Evolutionary conservation across 805 yeast species (phyloP), one percentile per base, ranked within the genome.

Genomic region (Gaillardinia entomophila): DNA sequence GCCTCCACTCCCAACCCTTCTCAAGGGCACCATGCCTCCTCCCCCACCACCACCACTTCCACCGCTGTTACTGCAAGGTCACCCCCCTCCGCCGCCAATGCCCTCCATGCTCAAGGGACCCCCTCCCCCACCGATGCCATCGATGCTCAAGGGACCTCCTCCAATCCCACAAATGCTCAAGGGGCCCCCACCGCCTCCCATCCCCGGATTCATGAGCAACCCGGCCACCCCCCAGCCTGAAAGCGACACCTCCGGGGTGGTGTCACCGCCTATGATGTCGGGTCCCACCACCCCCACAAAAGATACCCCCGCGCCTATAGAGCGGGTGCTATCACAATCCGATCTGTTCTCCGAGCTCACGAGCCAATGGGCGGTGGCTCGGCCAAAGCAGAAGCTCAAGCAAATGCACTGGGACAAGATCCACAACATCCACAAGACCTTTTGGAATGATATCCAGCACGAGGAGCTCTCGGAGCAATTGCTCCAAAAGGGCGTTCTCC

Each of bases 331-430:
- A 19, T 19, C 22, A 10, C 6, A 19, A 6, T 19, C 22, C 6
- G 26, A 12, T n/a, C 11, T 6, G 26, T 12, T 6, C 26, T 6
- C 26, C 13, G 14, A 12, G 14, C 14, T 12, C 12, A 12, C 12
- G 7, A 19, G 10, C 22, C 22, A 19, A 10, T 19, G 22, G 22
- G 22, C 10, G 10, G 22, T 10, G n/a, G 37, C 55, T 4, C 50
- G 86, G 40, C 89, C 95, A 3, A 78, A 75, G 49, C 70, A 76
- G 37, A 85, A 82, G 52, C 71, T 92, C 42, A 92, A 94, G 54
- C 98, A 90, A 54, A 72, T 92, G 66, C 99, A 92, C 55, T 94
- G 97, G 97, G 96, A 90, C 46, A 86, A 84, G 49, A 69, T 94
- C 24, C 96, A 90, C 22, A 72, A 79, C 37, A 82, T 92, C 14